Base-by-base conservation (phyloP, 1,284 basidiomycete species). In the Ganoderma lingzhi region DNA sequence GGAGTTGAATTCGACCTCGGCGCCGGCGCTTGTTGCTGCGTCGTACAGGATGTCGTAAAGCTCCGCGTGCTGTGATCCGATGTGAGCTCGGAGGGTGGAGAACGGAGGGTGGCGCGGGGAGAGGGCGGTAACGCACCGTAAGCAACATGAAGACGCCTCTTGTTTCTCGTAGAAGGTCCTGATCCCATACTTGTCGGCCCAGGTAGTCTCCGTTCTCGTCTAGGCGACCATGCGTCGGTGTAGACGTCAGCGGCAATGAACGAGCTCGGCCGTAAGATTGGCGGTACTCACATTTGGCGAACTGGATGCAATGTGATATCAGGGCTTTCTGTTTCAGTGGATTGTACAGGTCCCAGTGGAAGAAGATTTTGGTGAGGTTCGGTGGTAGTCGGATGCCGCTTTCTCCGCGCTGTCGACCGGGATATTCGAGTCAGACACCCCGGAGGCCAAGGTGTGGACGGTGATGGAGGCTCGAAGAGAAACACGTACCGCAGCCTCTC, bases 301-400 rank as follows among this genome's bases (percentile, higher is more conserved):
- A 76, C n/a, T 82, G 75, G 19, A 86, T 79, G 1, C 78, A 81
- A 59, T 76, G 77, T n/a, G 84, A 84, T 55, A 81, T 79, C 15
- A 81, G 60, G 2, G 82, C 81, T 48, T 84, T 82, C 12, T 76
- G 60, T 30, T 69, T 68, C 8, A 89, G 70, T 39, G 81, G 75
- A 14, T 81, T 77, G 45, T 79, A 79, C 15, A 90, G 76, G 1
- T 88, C 88, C 89, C 89, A 90, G 60, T 85, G 82, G 66, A 83
- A 83, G 30, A 89, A 78, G 14, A 90, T 83, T 71, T 89, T 89
- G 2, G 87, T 83, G 48, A 86, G 77, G 66, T 90, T 90, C 2
- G 88, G 88, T 51, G 88, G 82, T 66, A 89, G 78, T 15, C 87
- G 82, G 67, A 84, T 78, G 35, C 86, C 87, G 65, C 85, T 83